A percentile compares a stretch with the other conserved stretches of the same genome.
phyloP scores from a whole-genome alignment of 2,329 filamentous ascomycete genomes.

The Aspergillus hortae region DNA sequence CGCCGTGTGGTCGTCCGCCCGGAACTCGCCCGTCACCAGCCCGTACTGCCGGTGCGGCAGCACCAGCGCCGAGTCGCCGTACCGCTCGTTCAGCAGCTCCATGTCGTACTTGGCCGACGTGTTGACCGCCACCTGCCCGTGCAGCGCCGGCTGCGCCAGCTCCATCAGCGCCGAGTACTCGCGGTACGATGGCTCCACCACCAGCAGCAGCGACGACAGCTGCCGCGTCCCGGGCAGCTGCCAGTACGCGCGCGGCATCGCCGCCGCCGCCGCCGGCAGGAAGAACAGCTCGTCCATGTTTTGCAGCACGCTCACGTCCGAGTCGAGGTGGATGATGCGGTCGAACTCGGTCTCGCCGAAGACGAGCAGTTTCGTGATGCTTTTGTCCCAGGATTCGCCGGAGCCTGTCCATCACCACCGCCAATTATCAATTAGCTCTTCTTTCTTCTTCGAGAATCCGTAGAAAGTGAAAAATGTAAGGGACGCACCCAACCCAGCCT shows the following conservation, averaged over 20 bases:
- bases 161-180: constrained; percentile 42
- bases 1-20: constrained; percentile 47
- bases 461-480: no score
- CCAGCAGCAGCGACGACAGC: constrained; percentile 60
- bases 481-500: constrained; percentile 20
- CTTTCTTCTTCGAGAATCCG: no score
- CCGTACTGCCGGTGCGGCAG: constrained; percentile 63
- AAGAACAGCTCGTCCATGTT: constrained; percentile 69
- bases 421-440: no score
- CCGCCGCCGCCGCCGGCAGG: constrained; percentile 57
- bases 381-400: constrained; percentile 57
- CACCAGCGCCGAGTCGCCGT: constrained; percentile 55
- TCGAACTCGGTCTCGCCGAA: constrained; percentile 65
- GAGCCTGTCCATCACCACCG: constrained; percentile 13
- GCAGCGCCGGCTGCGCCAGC: constrained; percentile 19
- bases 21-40: constrained; percentile 62
- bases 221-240: constrained; percentile 51
- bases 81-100: constrained; percentile 64
- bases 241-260: constrained; percentile 73
- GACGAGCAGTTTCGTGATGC: constrained; percentile 65
- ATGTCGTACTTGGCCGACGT: constrained; percentile 53
- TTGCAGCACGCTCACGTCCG: constrained; percentile 61
- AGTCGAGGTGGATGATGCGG: constrained; percentile 58
- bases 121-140: constrained; percentile 25
- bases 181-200: constrained; percentile 55